Base-by-base conservation (phyloP, 2,329 filamentous ascomycete genomes). In the Claviceps sp. region DNA sequence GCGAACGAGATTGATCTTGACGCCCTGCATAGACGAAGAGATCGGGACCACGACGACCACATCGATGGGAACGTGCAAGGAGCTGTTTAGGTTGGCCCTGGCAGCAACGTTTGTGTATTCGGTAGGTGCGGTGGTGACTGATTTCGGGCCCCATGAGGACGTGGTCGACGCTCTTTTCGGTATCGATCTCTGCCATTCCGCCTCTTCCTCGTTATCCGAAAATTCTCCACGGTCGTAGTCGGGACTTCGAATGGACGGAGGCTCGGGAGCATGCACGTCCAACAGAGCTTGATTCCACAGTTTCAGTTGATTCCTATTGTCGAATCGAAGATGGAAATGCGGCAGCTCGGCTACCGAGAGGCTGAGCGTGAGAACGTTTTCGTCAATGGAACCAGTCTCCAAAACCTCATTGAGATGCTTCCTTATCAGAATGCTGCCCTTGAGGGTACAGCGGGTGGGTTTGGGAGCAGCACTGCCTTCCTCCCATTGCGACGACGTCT, bases 11-110 rank as follows among this genome's bases (percentile, higher is more conserved):
- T 91, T 95, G 63, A 97, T 96, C 72, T 98, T 98, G 55, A 98
- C 80, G n/a, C 93, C 93, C 68, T 97, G 93, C 91, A 97, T 98
- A 0, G 93, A 97, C 1, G 91, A 95, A 0, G 93, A 97, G 5
- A 98, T 89, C 0, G 93, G 93, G 37, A 98, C 90, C 22, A 98
- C 93, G 0, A 97, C 88, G 0, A 98, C 91, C 34, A 98, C 83
- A 63, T 98, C 93, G 51, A 97, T 81, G 1, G 93, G 91, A 16
- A 97, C 88, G 64, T 98, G 93, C 47, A 91, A 66, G 5, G 84
- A 78, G 20, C 72, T 60, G 47, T 56, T 70, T 55, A 68, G 70
- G 8, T 58, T 60, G 52, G 70, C 71, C 62, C 65, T 76, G 61
- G 74, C 67, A 63, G 78, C 77, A 42, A 86, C 81, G 64, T 77